Evolutionary conservation across 139 green algal species (phyloP), one percentile per base, ranked within the genome.

Genomic region (Chlamydomonas schloesseri): DNA sequence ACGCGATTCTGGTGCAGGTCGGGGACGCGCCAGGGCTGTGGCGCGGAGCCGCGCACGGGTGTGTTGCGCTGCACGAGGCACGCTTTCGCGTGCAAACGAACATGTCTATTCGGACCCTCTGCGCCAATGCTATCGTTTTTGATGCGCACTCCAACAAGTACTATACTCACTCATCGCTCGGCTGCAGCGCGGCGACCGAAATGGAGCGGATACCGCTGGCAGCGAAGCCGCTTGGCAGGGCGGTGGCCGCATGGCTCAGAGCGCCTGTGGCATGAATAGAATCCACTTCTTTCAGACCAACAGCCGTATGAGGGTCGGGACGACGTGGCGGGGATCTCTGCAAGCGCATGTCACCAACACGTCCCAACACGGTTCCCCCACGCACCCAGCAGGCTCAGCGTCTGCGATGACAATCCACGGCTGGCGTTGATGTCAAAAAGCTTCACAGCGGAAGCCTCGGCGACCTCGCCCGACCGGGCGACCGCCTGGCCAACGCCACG

Each of bases 151-250:
- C 42, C 42, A 73, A 47, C 34, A 50, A 26, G n/a, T 29, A 53
- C 47, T 17, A 24, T 9, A 93, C 93, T 86, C 76, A 97, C 95
- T 88, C 85, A 84, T 98, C 96, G 74, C 88, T 94, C 26, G 96
- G 95, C 88, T 91, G 84, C 37, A 98, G 84, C 29, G 94, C 91
- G 57, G 94, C 84, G 21, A 97, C 87, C 0, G 94, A 92, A 76
- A 98, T 98, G 85, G 50, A 37, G 47, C 95, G 90, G n/a, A 89
- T 55, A 36, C 89, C 89, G n/a, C 34, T 71, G 4, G 75, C 81
- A 62, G 88, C 87, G 68, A 92, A 87, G 78, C 78, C 50, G 64
- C n/a, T 75, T 0, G 78, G 78, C 64, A 84, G 24, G 4, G 50
- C 42, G 18, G 78, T 18, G 64, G 42, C 74, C 10, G 64, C 78